A percentile compares a stretch with the other conserved stretches of the same genome.
These are phyloP conservation scores for cucumber (Cucumis sativus) DNA, from an alignment of 306 rosid species.

Conservation along the genomic window DNA sequence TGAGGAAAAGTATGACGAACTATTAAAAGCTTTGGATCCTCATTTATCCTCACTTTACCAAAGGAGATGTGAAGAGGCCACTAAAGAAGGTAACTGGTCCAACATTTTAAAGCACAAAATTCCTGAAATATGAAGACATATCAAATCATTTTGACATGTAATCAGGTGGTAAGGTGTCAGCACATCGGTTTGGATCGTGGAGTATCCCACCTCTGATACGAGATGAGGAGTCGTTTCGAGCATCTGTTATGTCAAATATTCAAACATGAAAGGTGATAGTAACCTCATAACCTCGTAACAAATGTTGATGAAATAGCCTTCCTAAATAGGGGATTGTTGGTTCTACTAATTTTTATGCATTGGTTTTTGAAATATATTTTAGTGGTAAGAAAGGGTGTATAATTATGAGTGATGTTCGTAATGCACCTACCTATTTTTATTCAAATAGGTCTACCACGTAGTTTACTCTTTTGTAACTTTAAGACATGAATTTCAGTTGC, in stretches of 20 bases:
- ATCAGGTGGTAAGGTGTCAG: constrained; percentile 65
- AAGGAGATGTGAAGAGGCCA: constrained; percentile 85
- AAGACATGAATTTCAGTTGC: no score
- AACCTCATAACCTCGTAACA: not conserved
- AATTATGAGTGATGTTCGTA: no score
- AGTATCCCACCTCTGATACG: constrained; percentile 56
- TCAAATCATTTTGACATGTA: not conserved
- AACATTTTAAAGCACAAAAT: not conserved
- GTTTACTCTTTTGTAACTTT: no score
- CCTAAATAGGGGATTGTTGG: not conserved
- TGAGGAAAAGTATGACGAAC: constrained; percentile 50
- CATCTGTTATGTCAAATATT: constrained; percentile 15
- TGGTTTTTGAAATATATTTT: no score
- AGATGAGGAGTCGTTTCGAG: constrained; percentile 60
- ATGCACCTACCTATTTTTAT: no score
- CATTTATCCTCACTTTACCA: constrained; percentile 49
- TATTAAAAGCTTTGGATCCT: constrained; percentile 54
- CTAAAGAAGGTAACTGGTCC: constrained; percentile 55
- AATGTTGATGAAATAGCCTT: not conserved
- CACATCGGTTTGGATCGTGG: constrained; percentile 72
- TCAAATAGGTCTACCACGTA: no score
- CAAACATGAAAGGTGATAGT: not conserved
- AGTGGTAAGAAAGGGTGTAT: no score
- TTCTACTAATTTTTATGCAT: not conserved
- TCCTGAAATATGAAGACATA: not conserved